Conservation (phyloP, 179 eudicot species). For the Actinidia arguta region DNA sequence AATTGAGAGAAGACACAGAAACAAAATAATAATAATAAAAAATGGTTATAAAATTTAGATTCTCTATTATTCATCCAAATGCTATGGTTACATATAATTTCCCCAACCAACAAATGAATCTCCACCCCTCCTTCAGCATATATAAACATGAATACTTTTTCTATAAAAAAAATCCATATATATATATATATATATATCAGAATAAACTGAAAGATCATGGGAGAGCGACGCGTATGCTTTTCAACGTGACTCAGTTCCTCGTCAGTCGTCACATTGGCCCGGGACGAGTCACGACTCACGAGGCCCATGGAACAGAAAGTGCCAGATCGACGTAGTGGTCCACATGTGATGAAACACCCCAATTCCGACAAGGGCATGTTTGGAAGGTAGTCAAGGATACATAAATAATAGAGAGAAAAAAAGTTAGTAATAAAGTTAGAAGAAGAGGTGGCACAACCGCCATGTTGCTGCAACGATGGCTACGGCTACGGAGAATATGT, state of each 20-base stretch:
- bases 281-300: background rate
- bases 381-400: background rate
- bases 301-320: conserved; percentile 29
- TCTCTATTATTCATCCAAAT: background rate
- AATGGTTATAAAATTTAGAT: background rate
- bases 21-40: too few species aligned
- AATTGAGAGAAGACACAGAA: too few species aligned
- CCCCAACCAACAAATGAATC: conserved; percentile 19
- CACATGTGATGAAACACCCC: conserved; percentile 29
- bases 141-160: background rate
- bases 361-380: conserved; percentile 22
- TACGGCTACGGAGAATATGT: conserved; percentile 40
- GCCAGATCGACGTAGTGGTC: conserved; percentile 2
- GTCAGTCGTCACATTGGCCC: conserved; percentile 37
- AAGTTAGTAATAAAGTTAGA: conserved; percentile 17
- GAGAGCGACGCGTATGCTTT: conserved; percentile 11
- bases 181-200: background rate
- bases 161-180: too few species aligned
- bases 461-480: conserved; percentile 42
- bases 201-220: background rate
- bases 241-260: conserved; percentile 23
- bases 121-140: background rate
- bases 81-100: background rate
- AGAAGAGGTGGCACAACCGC: conserved; percentile 34
- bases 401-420: too few species aligned